Evolutionary conservation across 106 monocot genomes (phyloP).

Genomic region (Dactylorhiza incarnata): DNA sequence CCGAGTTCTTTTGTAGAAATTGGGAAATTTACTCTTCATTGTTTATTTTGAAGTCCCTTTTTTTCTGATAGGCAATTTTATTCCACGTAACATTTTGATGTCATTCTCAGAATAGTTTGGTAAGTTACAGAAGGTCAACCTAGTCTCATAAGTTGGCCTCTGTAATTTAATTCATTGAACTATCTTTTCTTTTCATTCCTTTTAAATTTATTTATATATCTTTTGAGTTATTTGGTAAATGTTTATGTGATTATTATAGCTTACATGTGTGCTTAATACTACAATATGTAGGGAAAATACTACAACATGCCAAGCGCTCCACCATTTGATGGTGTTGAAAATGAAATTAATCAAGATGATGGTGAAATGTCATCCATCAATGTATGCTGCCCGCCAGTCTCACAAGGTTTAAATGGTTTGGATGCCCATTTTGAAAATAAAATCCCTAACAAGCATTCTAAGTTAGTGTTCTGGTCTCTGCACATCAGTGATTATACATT

Average conservation of each 20-base stretch:
- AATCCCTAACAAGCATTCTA: constrained; percentile 12
- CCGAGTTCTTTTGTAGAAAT: no score
- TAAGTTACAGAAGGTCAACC: no score
- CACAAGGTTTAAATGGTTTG: constrained; percentile 23
- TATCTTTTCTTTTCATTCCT: no score
- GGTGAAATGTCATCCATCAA: constrained; percentile 16
- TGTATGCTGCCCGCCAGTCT: constrained; percentile 3
- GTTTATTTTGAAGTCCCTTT: background rate
- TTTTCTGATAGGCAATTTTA: background rate
- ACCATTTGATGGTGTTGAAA: constrained; percentile 46
- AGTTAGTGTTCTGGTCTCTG: background rate
- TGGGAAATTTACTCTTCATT: no score
- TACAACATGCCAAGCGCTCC: constrained; percentile 85
- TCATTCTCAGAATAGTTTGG: no score
- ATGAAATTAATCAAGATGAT: constrained; percentile 30
- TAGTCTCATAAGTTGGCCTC: no score
- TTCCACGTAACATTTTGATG: background rate
- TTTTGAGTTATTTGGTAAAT: background rate
- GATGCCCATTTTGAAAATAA: constrained; percentile 20
- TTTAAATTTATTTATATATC: background rate
- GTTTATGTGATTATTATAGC: background rate
- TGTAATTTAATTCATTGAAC: no score
- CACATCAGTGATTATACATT: constrained; percentile 14
- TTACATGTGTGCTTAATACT: background rate
- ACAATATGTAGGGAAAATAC: constrained; percentile 18